Evolutionary conservation across 345 rosid genomes (phyloP), one percentile per base, ranked within the genome.

Genomic region (Sapria himalayana): DNA sequence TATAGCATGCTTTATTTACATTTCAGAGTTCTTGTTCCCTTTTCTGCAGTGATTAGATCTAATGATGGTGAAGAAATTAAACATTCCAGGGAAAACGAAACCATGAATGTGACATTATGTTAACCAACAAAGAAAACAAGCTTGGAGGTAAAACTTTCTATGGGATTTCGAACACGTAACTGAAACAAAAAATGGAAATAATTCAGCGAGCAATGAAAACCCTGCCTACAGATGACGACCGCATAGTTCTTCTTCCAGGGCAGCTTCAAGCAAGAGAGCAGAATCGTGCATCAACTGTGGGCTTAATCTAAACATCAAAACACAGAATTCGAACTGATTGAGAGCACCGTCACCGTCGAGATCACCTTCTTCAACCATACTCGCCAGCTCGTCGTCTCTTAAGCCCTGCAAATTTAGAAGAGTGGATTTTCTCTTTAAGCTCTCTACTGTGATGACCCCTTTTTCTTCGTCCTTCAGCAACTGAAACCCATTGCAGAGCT

Each of bases 261-360:
- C 56, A 9, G 56, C 55, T 21, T 62, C 52, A 16, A 72, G 59
- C 65, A 60, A 61, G 14, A 39, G 45, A 45, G 48, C 43, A 1
- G 78, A 62, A 37, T 67, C 66, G 22, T 64, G 62, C 78, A 72
- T 72, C 63, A 72, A 41, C 12, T 46, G 64, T 23, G 78, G 78
- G 55, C 78, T 72, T 37, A 67, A 43, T 61, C 72, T 60, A 62
- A 72, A 64, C 78, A 72, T 68, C 57, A 72, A 32, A 3, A 72
- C 65, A 42, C 74, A 72, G 25, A 72, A 72, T 62, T 72, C 74
- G 62, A 54, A 64, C 56, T 67, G 60, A 18, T 45, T 61, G 18
- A 64, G 68, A 7, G 58, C 64, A 2, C 74, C 74, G 23, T 72
- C 78, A 2, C 70, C 62, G 33, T 72, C 78, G 2, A 54, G 38